A percentile compares a stretch with the other conserved stretches of the same genome.
phyloP scores from a whole-genome alignment of 2,329 filamentous ascomycete species.

The Hypoxylon sp. region DNA sequence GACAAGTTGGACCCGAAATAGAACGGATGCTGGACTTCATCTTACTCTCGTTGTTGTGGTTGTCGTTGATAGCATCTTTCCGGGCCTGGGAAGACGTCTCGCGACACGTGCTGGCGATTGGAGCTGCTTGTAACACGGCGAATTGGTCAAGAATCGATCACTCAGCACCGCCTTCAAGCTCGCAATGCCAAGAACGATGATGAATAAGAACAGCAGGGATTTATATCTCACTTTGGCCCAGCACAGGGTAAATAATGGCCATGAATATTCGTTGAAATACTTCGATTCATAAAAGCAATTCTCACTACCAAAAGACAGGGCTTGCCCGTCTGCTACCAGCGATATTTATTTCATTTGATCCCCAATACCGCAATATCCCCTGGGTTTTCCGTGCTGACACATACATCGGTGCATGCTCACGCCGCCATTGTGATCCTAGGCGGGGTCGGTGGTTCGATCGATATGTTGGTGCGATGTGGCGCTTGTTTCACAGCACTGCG shows the following conservation, averaged over 20 bases:
- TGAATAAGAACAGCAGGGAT: not conserved
- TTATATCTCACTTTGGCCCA: not conserved
- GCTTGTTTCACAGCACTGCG: conserved; percentile 18
- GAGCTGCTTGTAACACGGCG: not conserved
- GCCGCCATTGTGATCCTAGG: not conserved
- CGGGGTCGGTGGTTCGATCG: conserved; percentile 18
- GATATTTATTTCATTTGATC: conserved; percentile 16
- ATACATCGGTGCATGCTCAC: conserved; percentile 20
- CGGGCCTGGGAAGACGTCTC: not conserved
- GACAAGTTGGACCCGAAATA: conserved; percentile 32
- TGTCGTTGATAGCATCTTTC: not conserved
- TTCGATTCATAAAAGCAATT: conserved; percentile 29
- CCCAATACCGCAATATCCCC: conserved; percentile 29
- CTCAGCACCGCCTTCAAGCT: conserved; percentile 5
- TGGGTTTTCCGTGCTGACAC: conserved; percentile 15
- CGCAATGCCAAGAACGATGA: conserved; percentile 2
- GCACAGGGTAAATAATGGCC: conserved; percentile 2
- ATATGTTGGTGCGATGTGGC: conserved; percentile 6
- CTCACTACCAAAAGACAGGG: conserved; percentile 15
- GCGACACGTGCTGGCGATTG: not conserved
- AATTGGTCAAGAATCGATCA: not conserved
- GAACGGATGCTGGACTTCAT: conserved; percentile 8
- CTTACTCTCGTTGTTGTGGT: conserved; percentile 5
- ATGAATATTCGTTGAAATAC: conserved; percentile 19
- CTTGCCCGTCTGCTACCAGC: conserved; percentile 1